These are phyloP conservation scores for Cytospora schulzeri DNA, from an alignment of 2,329 filamentous ascomycete genomes.

Conservation along the genomic window DNA sequence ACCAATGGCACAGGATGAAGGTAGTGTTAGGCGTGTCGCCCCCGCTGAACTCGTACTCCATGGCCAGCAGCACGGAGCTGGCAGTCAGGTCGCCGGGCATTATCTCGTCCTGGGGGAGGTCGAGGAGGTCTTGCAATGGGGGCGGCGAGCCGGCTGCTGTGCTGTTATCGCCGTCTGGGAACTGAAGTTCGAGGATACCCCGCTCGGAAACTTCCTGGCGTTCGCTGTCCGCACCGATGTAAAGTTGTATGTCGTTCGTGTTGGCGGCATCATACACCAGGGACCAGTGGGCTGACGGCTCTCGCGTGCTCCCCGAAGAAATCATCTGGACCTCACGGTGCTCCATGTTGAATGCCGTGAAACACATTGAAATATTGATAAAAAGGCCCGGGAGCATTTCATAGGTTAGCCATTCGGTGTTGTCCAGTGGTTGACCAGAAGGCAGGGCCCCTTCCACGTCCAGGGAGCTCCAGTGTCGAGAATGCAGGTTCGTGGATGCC, in stretches of 20 bases:
- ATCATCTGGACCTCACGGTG: conserved; percentile 4
- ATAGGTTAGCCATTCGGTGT: conserved; percentile 2
- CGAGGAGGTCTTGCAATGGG: background rate
- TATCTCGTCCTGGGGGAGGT: background rate
- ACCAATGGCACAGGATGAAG: background rate
- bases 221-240: background rate
- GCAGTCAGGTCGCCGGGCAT: background rate
- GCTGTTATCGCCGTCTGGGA: background rate
- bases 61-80: background rate
- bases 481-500: background rate
- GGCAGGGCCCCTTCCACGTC: background rate
- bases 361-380: conserved; percentile 9
- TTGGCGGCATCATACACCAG: background rate
- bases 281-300: conserved; percentile 1
- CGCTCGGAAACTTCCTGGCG: background rate
- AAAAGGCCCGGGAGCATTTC: conserved; percentile 7
- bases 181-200: background rate
- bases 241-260: background rate
- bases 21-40: background rate
- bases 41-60: background rate
- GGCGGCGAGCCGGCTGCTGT: background rate
- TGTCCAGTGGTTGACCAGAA: background rate
- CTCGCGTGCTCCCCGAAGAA: background rate
- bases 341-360: background rate
- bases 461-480: background rate